Percentiles rank a stretch among this genome's conserved stretches.
These are phyloP conservation scores for bread wheat (Triticum aestivum) DNA, from an alignment of 176 grass and related monocot species.

Conservation along the genomic window IWGSC_CS_RefSeq_v2.1 NC_057808.1:100194677-100195176, in stretches of 20 bases:
- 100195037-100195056: too few relatives aligned
- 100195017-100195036: too few relatives aligned
- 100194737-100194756: background rate
- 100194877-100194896: slow-evolving; percentile 7
- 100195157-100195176: too few relatives aligned
- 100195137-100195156: too few relatives aligned
- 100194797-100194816: background rate
- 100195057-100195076: too few relatives aligned
- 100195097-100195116: too few relatives aligned
- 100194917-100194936: background rate
- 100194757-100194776: background rate
- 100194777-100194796: background rate
- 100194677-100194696: background rate
- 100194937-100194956: background rate
- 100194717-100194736: background rate
- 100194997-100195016: too few relatives aligned
- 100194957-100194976: background rate
- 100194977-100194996: too few relatives aligned
- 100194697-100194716: background rate
- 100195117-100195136: too few relatives aligned
- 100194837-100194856: background rate
- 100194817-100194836: background rate
- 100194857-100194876: background rate
- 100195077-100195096: too few relatives aligned
- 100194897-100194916: background rate